Conservation (phyloP, 2,329 filamentous ascomycete genomes). For the Colletotrichum endophyticum region DNA sequence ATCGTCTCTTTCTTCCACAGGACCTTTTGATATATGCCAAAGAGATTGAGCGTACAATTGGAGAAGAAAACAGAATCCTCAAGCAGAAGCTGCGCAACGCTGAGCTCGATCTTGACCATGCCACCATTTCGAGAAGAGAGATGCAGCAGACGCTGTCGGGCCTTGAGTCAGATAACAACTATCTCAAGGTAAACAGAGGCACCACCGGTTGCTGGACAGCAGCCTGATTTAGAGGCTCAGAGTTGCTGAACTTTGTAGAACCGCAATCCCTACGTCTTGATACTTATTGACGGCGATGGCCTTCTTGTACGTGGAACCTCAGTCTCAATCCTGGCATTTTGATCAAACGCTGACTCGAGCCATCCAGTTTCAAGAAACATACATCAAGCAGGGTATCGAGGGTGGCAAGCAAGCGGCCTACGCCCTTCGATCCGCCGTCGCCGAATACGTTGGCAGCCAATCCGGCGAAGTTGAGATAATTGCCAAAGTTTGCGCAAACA, state of each 20-base stretch:
- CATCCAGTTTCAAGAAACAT: constrained; percentile 60
- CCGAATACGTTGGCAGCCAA: constrained; percentile 48
- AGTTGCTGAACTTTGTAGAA: constrained; percentile 38
- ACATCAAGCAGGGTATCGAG: constrained; percentile 58
- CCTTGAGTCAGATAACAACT: constrained; percentile 41
- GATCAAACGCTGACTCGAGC: neutral
- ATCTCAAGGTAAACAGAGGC: constrained; percentile 47
- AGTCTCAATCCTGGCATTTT: neutral
- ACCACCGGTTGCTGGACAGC: constrained; percentile 2
- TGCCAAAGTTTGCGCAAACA: constrained; percentile 61
- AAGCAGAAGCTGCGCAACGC: constrained; percentile 44
- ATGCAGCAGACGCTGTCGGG: constrained; percentile 52
- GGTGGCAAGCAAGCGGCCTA: constrained; percentile 59
- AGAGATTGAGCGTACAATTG: constrained; percentile 45
- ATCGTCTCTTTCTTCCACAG: constrained; percentile 30
- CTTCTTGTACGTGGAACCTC: constrained; percentile 51
- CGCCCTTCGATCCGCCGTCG: constrained; percentile 52
- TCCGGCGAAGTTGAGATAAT: constrained; percentile 57
- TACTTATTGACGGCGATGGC: constrained; percentile 68
- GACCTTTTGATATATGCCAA: constrained; percentile 54
- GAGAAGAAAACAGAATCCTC: constrained; percentile 49
- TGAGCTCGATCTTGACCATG: constrained; percentile 55
- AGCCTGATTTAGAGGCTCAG: neutral
- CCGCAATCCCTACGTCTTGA: constrained; percentile 63
- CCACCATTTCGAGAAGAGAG: constrained; percentile 52